These are phyloP conservation scores for Camellia sinensis DNA, from an alignment of 148 eudicot species.

Conservation along the genomic window DNA sequence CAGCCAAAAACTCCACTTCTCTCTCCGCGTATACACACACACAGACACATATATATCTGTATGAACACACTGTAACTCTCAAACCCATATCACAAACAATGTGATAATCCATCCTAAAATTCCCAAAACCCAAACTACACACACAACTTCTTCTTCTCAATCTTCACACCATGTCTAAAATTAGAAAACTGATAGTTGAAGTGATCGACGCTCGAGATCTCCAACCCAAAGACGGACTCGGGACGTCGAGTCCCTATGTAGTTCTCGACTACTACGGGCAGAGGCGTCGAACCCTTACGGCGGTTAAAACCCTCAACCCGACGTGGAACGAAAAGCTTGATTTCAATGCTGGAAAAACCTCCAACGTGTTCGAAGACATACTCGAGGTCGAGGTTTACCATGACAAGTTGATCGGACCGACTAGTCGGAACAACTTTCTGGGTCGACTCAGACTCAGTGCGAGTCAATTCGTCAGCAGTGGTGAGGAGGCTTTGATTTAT, in stretches of 20 bases:
- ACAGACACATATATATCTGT: background rate
- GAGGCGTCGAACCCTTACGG: conserved; percentile 57
- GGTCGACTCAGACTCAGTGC: conserved; percentile 64
- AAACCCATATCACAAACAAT: background rate
- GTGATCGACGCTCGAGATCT: conserved; percentile 75
- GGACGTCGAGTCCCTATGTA: conserved; percentile 79
- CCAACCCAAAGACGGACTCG: conserved; percentile 84
- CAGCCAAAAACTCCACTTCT: conserved; percentile 17
- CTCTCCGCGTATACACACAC: background rate
- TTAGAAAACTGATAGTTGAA: conserved; percentile 63
- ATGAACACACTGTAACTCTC: background rate
- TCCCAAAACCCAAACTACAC: background rate
- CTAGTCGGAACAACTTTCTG: conserved; percentile 62
- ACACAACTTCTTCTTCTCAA: too few relatives aligned
- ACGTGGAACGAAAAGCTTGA: conserved; percentile 73
- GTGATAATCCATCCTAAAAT: background rate
- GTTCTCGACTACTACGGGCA: conserved; percentile 77
- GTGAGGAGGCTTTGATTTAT: conserved; percentile 88
- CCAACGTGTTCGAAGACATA: conserved; percentile 59
- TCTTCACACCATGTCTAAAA: conserved; percentile 35
- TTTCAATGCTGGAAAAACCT: conserved; percentile 56
- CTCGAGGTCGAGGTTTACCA: conserved; percentile 75
- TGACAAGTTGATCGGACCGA: conserved; percentile 68
- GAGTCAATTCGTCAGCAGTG: conserved; percentile 62
- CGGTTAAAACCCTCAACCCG: conserved; percentile 57